Percentiles rank a stretch among this genome's conserved stretches.
Evolutionary conservation across 768 basidiomycete species (phyloP).

Genomic region (Suillus discolor): DNA sequence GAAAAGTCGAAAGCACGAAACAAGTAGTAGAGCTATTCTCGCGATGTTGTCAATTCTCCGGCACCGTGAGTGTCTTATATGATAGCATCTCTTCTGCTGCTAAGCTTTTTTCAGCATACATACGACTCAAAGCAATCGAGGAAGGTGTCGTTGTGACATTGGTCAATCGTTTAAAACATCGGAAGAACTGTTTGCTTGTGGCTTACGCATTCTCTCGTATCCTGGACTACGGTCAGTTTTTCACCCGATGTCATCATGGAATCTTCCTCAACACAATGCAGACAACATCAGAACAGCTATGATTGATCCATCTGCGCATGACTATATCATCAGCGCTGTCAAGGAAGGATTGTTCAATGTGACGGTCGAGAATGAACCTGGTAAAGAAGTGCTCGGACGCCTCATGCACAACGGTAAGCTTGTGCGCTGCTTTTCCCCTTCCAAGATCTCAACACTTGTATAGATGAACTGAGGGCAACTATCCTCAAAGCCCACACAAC

Average conservation of each 20-base stretch:
- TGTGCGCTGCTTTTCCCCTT: neutral
- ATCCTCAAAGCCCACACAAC: neutral
- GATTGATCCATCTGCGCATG: neutral
- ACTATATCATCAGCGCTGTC: slow-evolving; percentile 1
- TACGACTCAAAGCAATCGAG: neutral
- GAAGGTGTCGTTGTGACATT: slow-evolving; percentile 5
- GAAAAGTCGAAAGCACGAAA: slow-evolving; percentile 2
- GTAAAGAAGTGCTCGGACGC: slow-evolving; percentile 1
- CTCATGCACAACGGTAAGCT: slow-evolving; percentile 7
- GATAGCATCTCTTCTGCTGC: neutral
- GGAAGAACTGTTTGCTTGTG: slow-evolving; percentile 3
- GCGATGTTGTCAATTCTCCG: slow-evolving; percentile 4
- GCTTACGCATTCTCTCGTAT: slow-evolving; percentile 8
- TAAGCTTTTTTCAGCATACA: neutral
- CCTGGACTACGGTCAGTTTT: slow-evolving; percentile 1
- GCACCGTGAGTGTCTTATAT: neutral
- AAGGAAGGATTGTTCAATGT: slow-evolving; percentile 1
- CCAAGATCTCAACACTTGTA: neutral
- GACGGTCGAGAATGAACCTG: slow-evolving; percentile 10
- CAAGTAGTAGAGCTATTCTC: slow-evolving; percentile 2
- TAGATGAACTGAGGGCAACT: slow-evolving; percentile 12
- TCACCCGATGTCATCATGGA: neutral
- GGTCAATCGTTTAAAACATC: slow-evolving; percentile 5
- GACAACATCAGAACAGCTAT: slow-evolving; percentile 3
- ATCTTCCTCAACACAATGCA: neutral